Conservation (phyloP, 2,329 filamentous ascomycete species). For the Aspergillus ruber region DNA sequence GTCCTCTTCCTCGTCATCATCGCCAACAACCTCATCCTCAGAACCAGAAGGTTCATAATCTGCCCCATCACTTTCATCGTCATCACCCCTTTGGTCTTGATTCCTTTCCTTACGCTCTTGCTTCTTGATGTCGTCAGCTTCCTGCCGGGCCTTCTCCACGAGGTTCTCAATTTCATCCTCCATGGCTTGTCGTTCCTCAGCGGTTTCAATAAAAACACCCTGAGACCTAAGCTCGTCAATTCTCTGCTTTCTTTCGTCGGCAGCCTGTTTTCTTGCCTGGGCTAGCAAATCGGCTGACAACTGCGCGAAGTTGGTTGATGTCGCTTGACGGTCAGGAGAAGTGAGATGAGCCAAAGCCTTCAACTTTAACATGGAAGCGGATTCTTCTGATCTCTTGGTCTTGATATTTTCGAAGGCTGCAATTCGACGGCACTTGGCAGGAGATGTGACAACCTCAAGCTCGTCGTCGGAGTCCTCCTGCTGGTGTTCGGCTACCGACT, state of each 20-base stretch:
- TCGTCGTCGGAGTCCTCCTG: constrained; percentile 45
- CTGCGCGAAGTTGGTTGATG: constrained; percentile 61
- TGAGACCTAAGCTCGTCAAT: constrained; percentile 70
- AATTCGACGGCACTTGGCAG: constrained; percentile 36
- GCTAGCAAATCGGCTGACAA: constrained; percentile 63
- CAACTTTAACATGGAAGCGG: constrained; percentile 57
- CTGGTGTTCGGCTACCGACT: constrained; percentile 29
- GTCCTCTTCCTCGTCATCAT: constrained; percentile 29
- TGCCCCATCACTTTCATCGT: constrained; percentile 49
- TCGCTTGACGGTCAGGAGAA: constrained; percentile 47
- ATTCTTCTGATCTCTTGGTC: constrained; percentile 55
- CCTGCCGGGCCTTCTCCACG: constrained; percentile 72
- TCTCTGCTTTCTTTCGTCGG: constrained; percentile 66
- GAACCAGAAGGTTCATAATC: constrained; percentile 44
- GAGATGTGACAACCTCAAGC: constrained; percentile 56
- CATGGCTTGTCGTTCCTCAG: constrained; percentile 78
- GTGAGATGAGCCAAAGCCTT: constrained; percentile 68
- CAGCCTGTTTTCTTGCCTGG: constrained; percentile 73
- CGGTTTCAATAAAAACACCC: constrained; percentile 74
- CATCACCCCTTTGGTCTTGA: constrained; percentile 45
- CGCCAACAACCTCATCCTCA: constrained; percentile 38
- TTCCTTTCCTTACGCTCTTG: constrained; percentile 69
- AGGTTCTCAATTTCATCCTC: constrained; percentile 81
- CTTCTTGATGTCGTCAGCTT: constrained; percentile 72
- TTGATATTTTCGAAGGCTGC: constrained; percentile 67